These are phyloP conservation scores for Euptelea pleiosperma DNA, from an alignment of 164 flowering plant genomes.

Conservation along the genomic window DNA sequence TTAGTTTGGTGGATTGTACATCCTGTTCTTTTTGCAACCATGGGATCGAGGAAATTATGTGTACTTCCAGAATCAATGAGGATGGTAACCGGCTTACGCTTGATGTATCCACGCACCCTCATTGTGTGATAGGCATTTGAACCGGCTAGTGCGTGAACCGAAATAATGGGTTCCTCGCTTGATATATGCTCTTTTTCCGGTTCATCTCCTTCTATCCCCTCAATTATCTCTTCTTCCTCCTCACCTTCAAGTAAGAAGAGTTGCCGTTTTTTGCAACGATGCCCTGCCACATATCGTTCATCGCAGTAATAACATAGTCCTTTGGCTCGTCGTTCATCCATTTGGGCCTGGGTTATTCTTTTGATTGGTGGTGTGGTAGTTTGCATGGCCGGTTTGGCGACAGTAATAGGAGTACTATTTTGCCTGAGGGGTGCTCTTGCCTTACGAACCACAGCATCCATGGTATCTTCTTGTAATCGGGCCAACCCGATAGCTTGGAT, in stretches of 20 bases:
- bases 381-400: not conserved
- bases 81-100: no score
- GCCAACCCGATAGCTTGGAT: no score
- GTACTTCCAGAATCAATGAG: not conserved
- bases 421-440: no score
- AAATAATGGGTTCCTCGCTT: not conserved
- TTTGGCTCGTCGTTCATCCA: not conserved
- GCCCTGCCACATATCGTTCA: not conserved
- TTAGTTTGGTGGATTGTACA: not conserved
- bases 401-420: no score
- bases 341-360: not conserved
- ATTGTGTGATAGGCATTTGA: not conserved
- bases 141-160: not conserved
- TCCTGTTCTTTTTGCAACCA: not conserved
- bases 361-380: not conserved
- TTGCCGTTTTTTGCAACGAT: not conserved
- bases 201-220: slow-evolving; percentile 4
- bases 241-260: not conserved
- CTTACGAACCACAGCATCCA: no score
- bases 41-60: not conserved
- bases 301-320: not conserved
- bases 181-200: not conserved
- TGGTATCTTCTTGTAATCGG: no score
- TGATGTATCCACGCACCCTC: not conserved
- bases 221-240: not conserved